phyloP scores from a whole-genome alignment of 352 stramenopile species.

The Halophytophthora polymorphica region DNA sequence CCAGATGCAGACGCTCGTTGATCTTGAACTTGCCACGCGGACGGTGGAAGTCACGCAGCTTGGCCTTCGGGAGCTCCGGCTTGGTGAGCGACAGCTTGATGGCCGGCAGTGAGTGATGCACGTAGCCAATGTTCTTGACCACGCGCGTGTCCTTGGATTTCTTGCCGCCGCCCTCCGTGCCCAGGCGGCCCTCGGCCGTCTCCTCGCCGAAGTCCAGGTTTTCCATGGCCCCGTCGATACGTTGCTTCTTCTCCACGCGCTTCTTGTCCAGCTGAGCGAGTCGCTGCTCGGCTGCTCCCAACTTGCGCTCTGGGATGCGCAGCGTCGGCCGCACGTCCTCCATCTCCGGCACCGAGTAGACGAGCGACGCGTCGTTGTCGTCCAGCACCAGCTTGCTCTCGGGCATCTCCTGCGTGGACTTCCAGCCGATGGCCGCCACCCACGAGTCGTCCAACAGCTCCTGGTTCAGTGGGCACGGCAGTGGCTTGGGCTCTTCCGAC shows the following conservation, averaged over 20 bases:
- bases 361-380: conserved; percentile 77
- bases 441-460: conserved; percentile 69
- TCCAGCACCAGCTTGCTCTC: conserved; percentile 79
- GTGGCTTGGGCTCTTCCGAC: conserved; percentile 8
- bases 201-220: conserved; percentile 80
- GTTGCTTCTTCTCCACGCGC: conserved; percentile 69
- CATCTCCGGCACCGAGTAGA: conserved; percentile 75
- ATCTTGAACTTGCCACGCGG: conserved; percentile 86
- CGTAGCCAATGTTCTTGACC: conserved; percentile 81
- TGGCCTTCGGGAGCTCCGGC: conserved; percentile 76
- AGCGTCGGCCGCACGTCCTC: conserved; percentile 78
- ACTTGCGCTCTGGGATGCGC: conserved; percentile 77
- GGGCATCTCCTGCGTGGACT: conserved; percentile 76
- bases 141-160: conserved; percentile 83
- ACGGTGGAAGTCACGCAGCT: conserved; percentile 80
- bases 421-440: conserved; percentile 78
- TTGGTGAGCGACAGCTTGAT: conserved; percentile 87
- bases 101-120: conserved; percentile 82
- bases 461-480: conserved; percentile 60
- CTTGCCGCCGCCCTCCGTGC: conserved; percentile 67
- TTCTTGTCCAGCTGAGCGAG: conserved; percentile 75
- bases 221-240: conserved; percentile 78
- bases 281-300: conserved; percentile 72
- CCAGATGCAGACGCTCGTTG: conserved; percentile 65
- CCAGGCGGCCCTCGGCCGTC: conserved; percentile 57